A percentile compares a stretch with the other conserved stretches of the same genome.
Conservation (phyloP, 371 early-diverging fungal genomes). For the Actinomortierella ambigua region DNA sequence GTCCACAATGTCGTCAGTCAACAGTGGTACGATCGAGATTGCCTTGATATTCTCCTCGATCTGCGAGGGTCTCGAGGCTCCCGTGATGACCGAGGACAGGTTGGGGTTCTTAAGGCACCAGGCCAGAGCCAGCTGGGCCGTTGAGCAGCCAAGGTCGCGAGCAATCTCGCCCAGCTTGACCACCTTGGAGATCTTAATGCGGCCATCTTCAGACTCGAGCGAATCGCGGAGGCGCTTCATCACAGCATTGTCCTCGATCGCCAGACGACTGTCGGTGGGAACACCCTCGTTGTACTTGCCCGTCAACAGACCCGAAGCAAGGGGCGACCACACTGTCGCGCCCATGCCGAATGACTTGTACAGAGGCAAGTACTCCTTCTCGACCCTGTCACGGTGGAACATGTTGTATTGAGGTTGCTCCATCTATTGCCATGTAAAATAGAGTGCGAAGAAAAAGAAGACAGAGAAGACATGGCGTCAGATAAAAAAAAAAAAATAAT, state of each 20-base stretch:
- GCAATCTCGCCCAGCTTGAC: constrained; percentile 59
- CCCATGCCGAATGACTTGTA: constrained; percentile 76
- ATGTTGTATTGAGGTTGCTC: constrained; percentile 90
- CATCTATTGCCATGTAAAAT: constrained; percentile 31
- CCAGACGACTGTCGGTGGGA: constrained; percentile 74
- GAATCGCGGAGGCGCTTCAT: constrained; percentile 65
- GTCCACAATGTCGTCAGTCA: constrained; percentile 72
- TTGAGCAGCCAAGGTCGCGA: constrained; percentile 64
- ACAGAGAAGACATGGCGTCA: neutral
- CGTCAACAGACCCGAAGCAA: constrained; percentile 74
- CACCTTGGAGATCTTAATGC: constrained; percentile 56
- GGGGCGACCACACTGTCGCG: constrained; percentile 82
- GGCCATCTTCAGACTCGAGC: constrained; percentile 69
- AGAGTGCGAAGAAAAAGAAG: neutral
- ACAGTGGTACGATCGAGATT: constrained; percentile 56
- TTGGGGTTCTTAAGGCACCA: constrained; percentile 77
- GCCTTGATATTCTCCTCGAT: constrained; percentile 77
- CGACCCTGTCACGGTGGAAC: constrained; percentile 82
- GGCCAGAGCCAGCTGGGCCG: constrained; percentile 81
- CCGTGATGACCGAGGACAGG: constrained; percentile 67
- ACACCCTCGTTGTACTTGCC: constrained; percentile 84
- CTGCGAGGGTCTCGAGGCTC: constrained; percentile 76
- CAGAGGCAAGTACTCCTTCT: constrained; percentile 77
- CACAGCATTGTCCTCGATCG: constrained; percentile 66
- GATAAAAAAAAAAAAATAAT: constrained; percentile 6